These are phyloP conservation scores for Rhizophora mangle DNA, from an alignment of 345 rosid species.

Conservation along the genomic window DNA sequence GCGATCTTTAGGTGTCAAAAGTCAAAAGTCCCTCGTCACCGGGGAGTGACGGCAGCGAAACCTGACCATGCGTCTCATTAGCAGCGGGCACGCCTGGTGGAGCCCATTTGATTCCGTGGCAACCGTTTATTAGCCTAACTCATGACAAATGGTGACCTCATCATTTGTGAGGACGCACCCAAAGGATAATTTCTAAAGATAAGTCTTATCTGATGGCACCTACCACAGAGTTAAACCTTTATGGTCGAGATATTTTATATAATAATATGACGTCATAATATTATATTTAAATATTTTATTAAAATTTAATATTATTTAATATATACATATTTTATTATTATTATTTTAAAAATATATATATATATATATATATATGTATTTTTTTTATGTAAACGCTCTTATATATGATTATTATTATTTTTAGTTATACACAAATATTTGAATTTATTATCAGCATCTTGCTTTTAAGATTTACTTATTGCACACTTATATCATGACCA, in stretches of 20 bases:
- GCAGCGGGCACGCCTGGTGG: constrained; percentile 5
- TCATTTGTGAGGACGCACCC: constrained; percentile 3
- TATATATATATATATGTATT: too few relatives aligned
- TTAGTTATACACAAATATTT: too few relatives aligned
- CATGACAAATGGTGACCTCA: constrained; percentile 22
- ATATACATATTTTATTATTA: too few relatives aligned
- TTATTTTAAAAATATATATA: too few relatives aligned
- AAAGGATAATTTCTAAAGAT: background rate
- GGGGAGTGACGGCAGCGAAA: constrained; percentile 19
- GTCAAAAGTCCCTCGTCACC: background rate
- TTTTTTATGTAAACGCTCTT: too few relatives aligned
- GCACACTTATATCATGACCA: too few relatives aligned
- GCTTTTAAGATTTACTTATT: too few relatives aligned
- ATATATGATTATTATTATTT: too few relatives aligned
- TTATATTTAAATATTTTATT: background rate
- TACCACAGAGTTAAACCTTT: too few relatives aligned
- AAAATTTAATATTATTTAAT: background rate
- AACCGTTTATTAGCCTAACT: constrained; percentile 35
- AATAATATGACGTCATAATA: too few relatives aligned
- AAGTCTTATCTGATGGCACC: background rate
- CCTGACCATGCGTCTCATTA: constrained; percentile 21
- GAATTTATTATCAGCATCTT: too few relatives aligned
- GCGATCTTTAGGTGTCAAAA: background rate
- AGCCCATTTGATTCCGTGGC: constrained; percentile 27
- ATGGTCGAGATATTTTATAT: too few relatives aligned